phyloP scores from a whole-genome alignment of 306 rosid genomes.

The Cicer cuneatum region DNA sequence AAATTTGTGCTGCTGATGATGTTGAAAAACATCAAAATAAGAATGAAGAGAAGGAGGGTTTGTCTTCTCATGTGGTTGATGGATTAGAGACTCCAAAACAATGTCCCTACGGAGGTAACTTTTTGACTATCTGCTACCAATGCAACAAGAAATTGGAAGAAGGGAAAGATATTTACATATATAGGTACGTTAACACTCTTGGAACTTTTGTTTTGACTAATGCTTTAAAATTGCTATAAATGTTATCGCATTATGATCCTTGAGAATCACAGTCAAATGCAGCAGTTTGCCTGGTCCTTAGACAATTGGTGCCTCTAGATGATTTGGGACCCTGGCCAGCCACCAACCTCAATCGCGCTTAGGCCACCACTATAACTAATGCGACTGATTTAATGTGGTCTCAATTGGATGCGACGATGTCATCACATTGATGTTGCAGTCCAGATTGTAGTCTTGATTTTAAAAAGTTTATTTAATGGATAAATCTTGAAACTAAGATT shows the following conservation, averaged over 20 bases:
- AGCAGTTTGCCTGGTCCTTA: too few relatives aligned
- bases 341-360: too few relatives aligned
- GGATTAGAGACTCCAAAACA: slow-evolving; percentile 42
- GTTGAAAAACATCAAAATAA: slow-evolving; percentile 32
- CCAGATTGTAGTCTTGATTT: background rate
- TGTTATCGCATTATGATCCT: background rate
- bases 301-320: too few relatives aligned
- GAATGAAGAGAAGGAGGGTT: slow-evolving; percentile 50
- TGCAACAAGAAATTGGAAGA: slow-evolving; percentile 82
- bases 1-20: slow-evolving; percentile 52
- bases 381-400: background rate
- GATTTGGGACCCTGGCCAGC: too few relatives aligned
- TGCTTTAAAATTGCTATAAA: background rate
- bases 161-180: slow-evolving; percentile 86
- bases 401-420: background rate
- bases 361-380: too few relatives aligned
- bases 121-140: slow-evolving; percentile 70
- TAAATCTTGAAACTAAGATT: slow-evolving; percentile 9
- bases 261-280: background rate
- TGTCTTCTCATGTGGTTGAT: slow-evolving; percentile 5
- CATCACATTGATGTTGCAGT: background rate
- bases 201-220: slow-evolving; percentile 15
- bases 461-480: background rate
- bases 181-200: slow-evolving; percentile 59
- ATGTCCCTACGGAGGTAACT: slow-evolving; percentile 50